Evolutionary conservation across 495 filamentous ascomycete genomes (phyloP), one percentile per base, ranked within the genome.

Genomic region (Podospora anserina): DNA sequence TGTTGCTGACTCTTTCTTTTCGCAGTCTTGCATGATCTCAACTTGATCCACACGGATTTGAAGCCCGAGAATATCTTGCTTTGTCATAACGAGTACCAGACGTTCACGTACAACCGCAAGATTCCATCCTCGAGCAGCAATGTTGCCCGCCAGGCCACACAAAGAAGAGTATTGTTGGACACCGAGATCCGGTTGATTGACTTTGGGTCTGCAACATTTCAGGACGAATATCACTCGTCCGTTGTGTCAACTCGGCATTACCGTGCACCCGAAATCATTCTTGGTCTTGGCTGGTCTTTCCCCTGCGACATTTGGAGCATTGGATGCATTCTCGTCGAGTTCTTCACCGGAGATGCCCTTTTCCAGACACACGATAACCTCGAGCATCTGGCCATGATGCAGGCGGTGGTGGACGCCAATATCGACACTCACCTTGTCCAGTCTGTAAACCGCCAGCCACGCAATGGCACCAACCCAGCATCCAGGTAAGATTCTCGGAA

Each of bases 371-470:
- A 98, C 74, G 95, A 99, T 81, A 98, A 98, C 72, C 86, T 97
- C 5, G 95, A 98, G 76, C 95, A 99, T 81, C 82, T 99, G 59
- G 95, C 93, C n/a, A 99, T 99, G 95, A 99, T 99, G 95, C 94
- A 99, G 74, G 86, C 88, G 26, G 93, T 97, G 16, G 92, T 92
- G 73, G 89, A 88, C 26, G 80, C 82, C 6, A 86, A 85, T 66
- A 88, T 99, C 56, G 95, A 98, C 69, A 75, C 83, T 4, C 84
- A 86, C 54, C 84, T 99, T 11, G 88, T 99, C 30, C 83, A 87
- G 69, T 85, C 90, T 72, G 93, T 97, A 74, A 89, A 84, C 74
- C 86, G 81, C 76, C 83, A 78, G 78, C 86, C 88, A 58, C 83
- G 88, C 63, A 90, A 85, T 61, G 88, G 86, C 54, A 83, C 85